phyloP scores from a whole-genome alignment of 192 early-diverging fungal species.

The Backusella tarrabulga region DNA sequence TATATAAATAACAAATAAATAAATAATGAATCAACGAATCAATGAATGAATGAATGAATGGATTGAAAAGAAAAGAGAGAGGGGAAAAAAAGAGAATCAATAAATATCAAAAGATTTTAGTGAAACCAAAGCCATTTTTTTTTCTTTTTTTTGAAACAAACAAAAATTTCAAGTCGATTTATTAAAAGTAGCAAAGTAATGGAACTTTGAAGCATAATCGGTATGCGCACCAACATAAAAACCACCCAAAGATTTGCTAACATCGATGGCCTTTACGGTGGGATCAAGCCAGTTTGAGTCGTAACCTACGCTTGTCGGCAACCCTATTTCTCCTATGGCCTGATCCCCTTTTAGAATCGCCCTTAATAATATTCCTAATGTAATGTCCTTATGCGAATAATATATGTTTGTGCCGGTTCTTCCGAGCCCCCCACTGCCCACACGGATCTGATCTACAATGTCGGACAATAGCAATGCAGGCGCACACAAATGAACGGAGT shows the following conservation, averaged over 20 bases:
- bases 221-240: conserved; percentile 35
- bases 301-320: neutral
- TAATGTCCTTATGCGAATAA: conserved; percentile 32
- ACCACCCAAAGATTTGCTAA: conserved; percentile 25
- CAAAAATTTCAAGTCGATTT: neutral
- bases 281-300: conserved; percentile 8
- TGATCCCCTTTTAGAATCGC: conserved; percentile 21
- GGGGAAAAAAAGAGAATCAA: neutral
- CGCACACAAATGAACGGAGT: conserved; percentile 36
- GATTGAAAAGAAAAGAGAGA: neutral
- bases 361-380: conserved; percentile 28
- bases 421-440: conserved; percentile 15
- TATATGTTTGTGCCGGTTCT: conserved; percentile 29
- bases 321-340: conserved; percentile 30
- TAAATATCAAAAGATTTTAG: neutral
- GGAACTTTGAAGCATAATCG: conserved; percentile 35
- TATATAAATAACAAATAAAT: neutral
- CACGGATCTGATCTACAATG: conserved; percentile 10
- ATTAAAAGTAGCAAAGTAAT: conserved; percentile 19
- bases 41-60: too few species aligned
- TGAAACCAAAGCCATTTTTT: neutral
- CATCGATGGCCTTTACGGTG: conserved; percentile 19
- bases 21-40: too few species aligned
- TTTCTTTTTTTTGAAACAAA: neutral
- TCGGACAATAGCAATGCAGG: conserved; percentile 32